Evolutionary conservation across 1,284 basidiomycete genomes (phyloP), one percentile per base, ranked within the genome.

Genomic region (Mrakiaceae sp.): DNA sequence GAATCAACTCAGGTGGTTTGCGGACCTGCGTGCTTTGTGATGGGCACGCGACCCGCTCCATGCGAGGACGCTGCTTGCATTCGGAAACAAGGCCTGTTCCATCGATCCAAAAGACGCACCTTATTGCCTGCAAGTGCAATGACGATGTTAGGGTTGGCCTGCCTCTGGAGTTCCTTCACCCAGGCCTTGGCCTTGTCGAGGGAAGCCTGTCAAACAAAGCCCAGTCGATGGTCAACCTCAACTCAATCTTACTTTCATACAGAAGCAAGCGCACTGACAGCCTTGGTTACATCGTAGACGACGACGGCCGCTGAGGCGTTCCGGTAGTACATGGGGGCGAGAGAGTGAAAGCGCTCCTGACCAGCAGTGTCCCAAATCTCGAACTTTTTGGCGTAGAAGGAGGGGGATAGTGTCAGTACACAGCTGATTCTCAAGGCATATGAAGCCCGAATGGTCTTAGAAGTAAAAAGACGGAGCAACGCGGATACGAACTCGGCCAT

Each of bases 121-220:
- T 97, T 96, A 83, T 96, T 96, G 52, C 93, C 93, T 10, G 90
- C 90, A 58, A 97, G 85, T 8, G 93, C 93, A 72, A 98, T 98
- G 73, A 98, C 93, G 74, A 98, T 98, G 77, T 97, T 98, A 49
- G 95, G 94, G 77, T 96, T 98, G 50, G 96, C 95, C 76, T 99
- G 95, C 69, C 96, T 85, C 78, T 99, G 96, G 42, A 99, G 83
- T 79, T 99, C 95, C 80, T 98, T 98, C 69, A 99, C 94, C 95
- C 95, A 99, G 48, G 92, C 93, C 80, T 99, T 98, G 67, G 95
- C 95, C 78, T 98, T 98, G 77, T 99, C 96, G 68, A 98, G 83
- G 71, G 93, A 97, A 64, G 88, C 84, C 66, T 79, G 65, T 27
- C 42, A 52, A 43, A 60, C 56, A 60, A 27, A 39, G 1, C n/a